These are phyloP conservation scores for Calonectria pseudoturangicola DNA, from an alignment of 2,329 filamentous ascomycete species.

Conservation along the genomic window DNA sequence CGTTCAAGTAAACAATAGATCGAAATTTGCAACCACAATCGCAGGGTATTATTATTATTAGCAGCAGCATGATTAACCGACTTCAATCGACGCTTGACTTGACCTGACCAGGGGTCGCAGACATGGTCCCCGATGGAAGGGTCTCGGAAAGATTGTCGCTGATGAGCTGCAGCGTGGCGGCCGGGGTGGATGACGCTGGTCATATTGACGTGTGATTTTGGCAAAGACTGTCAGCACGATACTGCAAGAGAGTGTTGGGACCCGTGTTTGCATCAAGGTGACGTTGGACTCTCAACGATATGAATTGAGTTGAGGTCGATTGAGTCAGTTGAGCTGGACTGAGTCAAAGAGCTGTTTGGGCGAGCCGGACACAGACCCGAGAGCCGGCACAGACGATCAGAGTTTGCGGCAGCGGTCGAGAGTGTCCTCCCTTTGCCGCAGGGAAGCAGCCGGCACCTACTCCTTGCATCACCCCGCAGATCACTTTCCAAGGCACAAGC, in stretches of 20 bases:
- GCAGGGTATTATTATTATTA: not conserved
- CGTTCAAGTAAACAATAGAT: not conserved
- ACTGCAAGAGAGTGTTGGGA: slow-evolving; percentile 18
- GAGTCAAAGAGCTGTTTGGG: slow-evolving; percentile 17
- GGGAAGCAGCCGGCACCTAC: slow-evolving; percentile 20
- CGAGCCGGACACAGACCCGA: slow-evolving; percentile 14
- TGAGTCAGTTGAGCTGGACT: slow-evolving; percentile 3
- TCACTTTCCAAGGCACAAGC: slow-evolving; percentile 4
- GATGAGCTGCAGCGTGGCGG: slow-evolving; percentile 40
- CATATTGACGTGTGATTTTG: slow-evolving; percentile 33
- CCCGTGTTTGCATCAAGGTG: slow-evolving; percentile 6
- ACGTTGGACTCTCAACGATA: slow-evolving; percentile 22
- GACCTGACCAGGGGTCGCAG: not conserved
- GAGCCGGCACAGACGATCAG: slow-evolving; percentile 20
- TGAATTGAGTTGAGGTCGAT: not conserved
- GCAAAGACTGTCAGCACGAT: slow-evolving; percentile 3
- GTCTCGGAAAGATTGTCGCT: slow-evolving; percentile 24
- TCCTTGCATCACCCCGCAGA: slow-evolving; percentile 29
- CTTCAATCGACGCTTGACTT: not conserved
- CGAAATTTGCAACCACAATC: not conserved
- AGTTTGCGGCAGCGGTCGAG: slow-evolving; percentile 14
- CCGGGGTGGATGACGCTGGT: slow-evolving; percentile 27
- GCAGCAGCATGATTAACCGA: not conserved
- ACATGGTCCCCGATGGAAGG: slow-evolving; percentile 16
- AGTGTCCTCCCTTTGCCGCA: slow-evolving; percentile 5